These are phyloP conservation scores for Nitzschia sp. DNA, from an alignment of 108 stramenopile genomes.

Conservation along the genomic window DNA sequence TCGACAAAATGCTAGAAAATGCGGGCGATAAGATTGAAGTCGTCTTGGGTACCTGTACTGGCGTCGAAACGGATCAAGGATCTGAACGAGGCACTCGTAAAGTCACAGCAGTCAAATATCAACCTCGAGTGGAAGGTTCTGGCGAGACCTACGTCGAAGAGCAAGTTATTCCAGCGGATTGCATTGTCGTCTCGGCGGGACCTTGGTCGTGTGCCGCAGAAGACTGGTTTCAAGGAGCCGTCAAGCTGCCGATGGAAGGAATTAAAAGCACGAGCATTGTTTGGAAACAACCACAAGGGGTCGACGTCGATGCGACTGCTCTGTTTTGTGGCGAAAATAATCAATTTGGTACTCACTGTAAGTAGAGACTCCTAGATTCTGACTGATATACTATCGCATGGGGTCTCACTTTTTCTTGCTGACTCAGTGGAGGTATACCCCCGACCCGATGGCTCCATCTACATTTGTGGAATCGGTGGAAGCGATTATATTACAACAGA, in stretches of 20 bases:
- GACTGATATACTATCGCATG: too few relatives aligned
- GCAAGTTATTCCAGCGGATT: conserved; percentile 48
- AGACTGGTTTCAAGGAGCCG: conserved; percentile 72
- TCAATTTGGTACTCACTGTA: conserved; percentile 82
- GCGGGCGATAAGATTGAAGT: conserved; percentile 41
- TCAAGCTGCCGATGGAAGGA: conserved; percentile 85
- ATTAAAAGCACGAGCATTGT: conserved; percentile 86
- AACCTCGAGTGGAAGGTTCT: conserved; percentile 16
- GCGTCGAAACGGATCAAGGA: conserved; percentile 52
- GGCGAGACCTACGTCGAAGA: conserved; percentile 27
- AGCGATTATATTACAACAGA: conserved; percentile 36
- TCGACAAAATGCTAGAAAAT: conserved; percentile 66
- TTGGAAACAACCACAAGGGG: conserved; percentile 66
- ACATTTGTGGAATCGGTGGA: conserved; percentile 58
- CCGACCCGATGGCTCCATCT: conserved; percentile 48
- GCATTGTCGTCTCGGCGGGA: conserved; percentile 70
- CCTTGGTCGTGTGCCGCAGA: conserved; percentile 84
- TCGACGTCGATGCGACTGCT: conserved; percentile 85
- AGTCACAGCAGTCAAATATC: conserved; percentile 64
- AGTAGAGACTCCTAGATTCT: too few relatives aligned
- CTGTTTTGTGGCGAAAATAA: conserved; percentile 95
- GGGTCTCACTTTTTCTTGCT: too few relatives aligned
- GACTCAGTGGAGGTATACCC: conserved; percentile 54
- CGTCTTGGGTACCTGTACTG: conserved; percentile 69
- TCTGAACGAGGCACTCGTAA: conserved; percentile 25